Percentiles rank a stretch among this genome's conserved stretches.
phyloP scores from a whole-genome alignment of 768 basidiomycete species.

The Auriscalpium orientale region DNA sequence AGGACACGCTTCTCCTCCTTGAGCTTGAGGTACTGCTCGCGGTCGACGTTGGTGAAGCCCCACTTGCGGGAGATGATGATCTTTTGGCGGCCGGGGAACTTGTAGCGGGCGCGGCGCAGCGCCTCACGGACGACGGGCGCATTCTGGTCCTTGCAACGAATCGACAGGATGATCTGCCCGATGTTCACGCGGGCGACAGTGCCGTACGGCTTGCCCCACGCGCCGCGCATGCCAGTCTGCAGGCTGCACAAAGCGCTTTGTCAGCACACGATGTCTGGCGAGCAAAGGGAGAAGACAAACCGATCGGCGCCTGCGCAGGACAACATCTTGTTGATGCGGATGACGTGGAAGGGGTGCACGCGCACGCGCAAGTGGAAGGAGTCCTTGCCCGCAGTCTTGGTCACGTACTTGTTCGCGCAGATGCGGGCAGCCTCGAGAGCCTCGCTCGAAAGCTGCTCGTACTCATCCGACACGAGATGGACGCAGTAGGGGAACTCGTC shows the following conservation, averaged over 20 bases:
- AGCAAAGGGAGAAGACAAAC: constrained; percentile 30
- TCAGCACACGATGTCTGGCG: no score
- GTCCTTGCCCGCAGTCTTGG: constrained; percentile 96
- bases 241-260: constrained; percentile 38
- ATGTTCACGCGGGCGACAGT: constrained; percentile 95
- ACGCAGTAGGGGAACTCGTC: constrained; percentile 98
- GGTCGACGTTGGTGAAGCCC: constrained; percentile 95
- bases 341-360: constrained; percentile 96
- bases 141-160: constrained; percentile 88
- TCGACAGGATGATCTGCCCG: constrained; percentile 87
- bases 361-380: constrained; percentile 98
- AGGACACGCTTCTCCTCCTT: constrained; percentile 88
- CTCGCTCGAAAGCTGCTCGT: constrained; percentile 93
- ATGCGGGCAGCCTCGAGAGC: constrained; percentile 98
- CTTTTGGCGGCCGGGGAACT: constrained; percentile 98
- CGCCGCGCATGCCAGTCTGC: constrained; percentile 98
- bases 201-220: constrained; percentile 98
- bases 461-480: constrained; percentile 96
- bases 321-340: constrained; percentile 99
- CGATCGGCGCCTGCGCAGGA: constrained; percentile 98
- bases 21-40: constrained; percentile 80
- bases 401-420: constrained; percentile 99
- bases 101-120: constrained; percentile 95
- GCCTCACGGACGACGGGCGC: constrained; percentile 90
- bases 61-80: constrained; percentile 97